Evolutionary conservation across 2,329 filamentous ascomycete genomes (phyloP).

Genomic region (Amauroascus niger): DNA sequence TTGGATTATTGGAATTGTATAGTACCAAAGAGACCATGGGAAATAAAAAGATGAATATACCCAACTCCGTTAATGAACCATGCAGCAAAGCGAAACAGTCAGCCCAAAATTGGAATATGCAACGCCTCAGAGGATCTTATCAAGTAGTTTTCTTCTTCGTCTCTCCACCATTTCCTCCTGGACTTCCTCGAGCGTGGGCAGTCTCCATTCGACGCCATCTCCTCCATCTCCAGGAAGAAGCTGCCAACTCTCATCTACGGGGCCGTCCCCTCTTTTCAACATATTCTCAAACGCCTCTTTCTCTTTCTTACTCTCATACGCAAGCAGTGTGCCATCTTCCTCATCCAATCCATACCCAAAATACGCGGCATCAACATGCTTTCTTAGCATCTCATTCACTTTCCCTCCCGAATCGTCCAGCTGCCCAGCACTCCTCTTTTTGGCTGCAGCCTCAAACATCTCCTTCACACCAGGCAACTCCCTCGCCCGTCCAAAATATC

Average conservation of each 20-base stretch:
- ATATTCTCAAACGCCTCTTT: conserved; percentile 65
- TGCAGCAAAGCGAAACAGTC: background rate
- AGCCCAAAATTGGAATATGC: background rate
- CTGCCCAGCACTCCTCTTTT: conserved; percentile 55
- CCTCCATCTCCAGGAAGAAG: conserved; percentile 77
- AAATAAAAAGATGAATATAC: background rate
- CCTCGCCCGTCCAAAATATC: conserved; percentile 82
- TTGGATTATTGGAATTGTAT: conserved; percentile 4
- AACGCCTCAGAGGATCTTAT: conserved; percentile 53
- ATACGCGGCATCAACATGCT: conserved; percentile 82
- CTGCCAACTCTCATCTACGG: conserved; percentile 61
- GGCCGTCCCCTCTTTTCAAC: conserved; percentile 47
- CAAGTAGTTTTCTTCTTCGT: conserved; percentile 69
- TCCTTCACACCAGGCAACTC: conserved; percentile 95
- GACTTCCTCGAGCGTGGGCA: conserved; percentile 86
- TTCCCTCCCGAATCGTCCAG: conserved; percentile 54
- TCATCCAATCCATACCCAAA: conserved; percentile 92
- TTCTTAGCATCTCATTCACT: conserved; percentile 37
- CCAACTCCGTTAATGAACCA: background rate
- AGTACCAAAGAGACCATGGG: background rate
- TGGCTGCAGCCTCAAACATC: conserved; percentile 71
- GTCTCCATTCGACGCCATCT: conserved; percentile 69
- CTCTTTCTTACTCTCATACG: conserved; percentile 76
- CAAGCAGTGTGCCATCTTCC: conserved; percentile 71
- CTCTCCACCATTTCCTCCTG: conserved; percentile 85